phyloP scores from a whole-genome alignment of 306 rosid genomes.

The Rosa multiflora region DNA sequence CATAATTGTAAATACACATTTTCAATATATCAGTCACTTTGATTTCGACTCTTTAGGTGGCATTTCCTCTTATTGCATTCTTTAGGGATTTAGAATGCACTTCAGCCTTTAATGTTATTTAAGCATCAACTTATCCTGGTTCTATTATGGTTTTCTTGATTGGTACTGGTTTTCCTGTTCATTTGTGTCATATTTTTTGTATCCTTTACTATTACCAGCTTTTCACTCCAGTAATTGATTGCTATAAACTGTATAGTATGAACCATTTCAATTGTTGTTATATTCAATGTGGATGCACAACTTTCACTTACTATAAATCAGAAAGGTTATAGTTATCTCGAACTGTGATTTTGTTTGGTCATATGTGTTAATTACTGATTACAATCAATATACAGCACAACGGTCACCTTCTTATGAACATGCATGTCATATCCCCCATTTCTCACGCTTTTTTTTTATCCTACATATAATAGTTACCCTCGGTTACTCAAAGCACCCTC shows the following conservation, averaged over 20 bases:
- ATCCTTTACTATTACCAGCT: not conserved
- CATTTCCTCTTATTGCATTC: not conserved
- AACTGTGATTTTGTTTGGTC: not conserved
- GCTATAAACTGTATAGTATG: not conserved
- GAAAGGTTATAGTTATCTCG: not conserved
- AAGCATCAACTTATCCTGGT: not conserved
- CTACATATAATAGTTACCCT: not conserved
- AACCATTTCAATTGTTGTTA: not conserved
- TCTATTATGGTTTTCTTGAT: too few relatives aligned
- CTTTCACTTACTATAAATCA: not conserved
- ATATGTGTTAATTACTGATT: not conserved
- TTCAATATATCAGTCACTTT: not conserved
- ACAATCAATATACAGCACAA: not conserved
- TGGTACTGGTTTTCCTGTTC: not conserved
- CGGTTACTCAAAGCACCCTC: not conserved
- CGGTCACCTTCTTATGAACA: not conserved
- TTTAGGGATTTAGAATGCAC: not conserved
- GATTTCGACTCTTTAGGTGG: not conserved
- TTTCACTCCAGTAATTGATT: not conserved
- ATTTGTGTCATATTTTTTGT: not conserved
- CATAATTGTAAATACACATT: not conserved
- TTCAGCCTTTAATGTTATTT: not conserved
- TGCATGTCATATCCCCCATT: not conserved
- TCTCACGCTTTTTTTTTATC: not conserved
- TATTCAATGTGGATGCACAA: not conserved